Evolutionary conservation across 106 monocot genomes (phyloP), one percentile per base, ranked within the genome.

Genomic region (Dioscorea dumetorum): DNA sequence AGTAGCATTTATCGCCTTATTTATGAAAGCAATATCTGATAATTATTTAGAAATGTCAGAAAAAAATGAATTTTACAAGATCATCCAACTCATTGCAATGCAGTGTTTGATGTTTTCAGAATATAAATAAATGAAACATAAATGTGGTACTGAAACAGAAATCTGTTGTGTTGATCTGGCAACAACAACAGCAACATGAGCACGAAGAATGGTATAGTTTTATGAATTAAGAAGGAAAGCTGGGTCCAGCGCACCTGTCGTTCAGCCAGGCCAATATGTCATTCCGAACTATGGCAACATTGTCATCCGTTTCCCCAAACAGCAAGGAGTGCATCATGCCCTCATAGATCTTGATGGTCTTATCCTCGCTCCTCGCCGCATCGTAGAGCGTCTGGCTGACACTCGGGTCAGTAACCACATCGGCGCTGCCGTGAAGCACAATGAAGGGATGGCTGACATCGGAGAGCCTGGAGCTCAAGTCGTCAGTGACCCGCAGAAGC

Each of bases 301-400:
- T 91, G 32, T 84, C 82, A 12, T 91, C 88, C 0, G 95, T 70
- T 70, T 91, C 95, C 8, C 95, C 95, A 54, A 91, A 91, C 49
- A 88, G 67, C 69, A 95, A 67, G 20, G 95, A 91, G 64, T 91
- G 95, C 88, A 86, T 73, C 88, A 88, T 83, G 50, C 91, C 95
- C 9, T 91, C 88, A 60, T 91, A 91, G 60, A 91, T 84, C 80
- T 70, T 78, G 57, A 91, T 80, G 49, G 76, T 84, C 86, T 95
- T 95, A 66, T 91, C 88, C 65, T 49, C 53, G 74, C 95, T 95
- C 33, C 62, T 59, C 0, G 95, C 91, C 57, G 67, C 60, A 48
- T 69, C 75, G 63, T 91, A 82, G 20, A 91, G 72, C 23, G 81
- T 88, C 12, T 58, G 70, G 74, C 95, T 95, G 32, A 95, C 85